Evolutionary conservation across 495 filamentous ascomycete genomes (phyloP).

Genomic region (Tuber umbilicatum): DNA sequence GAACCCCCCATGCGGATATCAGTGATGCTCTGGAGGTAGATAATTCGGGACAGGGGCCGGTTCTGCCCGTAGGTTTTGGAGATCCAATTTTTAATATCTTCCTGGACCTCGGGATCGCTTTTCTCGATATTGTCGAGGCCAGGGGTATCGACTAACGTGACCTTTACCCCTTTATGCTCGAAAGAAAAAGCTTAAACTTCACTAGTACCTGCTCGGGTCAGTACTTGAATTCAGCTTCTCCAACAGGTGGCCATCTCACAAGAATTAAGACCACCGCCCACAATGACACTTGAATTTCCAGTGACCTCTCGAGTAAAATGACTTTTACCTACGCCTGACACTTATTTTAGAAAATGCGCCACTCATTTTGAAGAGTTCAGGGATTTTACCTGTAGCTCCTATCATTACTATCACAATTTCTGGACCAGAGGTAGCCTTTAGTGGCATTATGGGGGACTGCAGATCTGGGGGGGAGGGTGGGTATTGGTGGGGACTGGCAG

Average conservation of each 20-base stretch:
- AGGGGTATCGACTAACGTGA: conserved; percentile 49
- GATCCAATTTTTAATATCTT: conserved; percentile 42
- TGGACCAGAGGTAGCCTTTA: too few species aligned
- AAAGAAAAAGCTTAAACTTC: conserved; percentile 16
- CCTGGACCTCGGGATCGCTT: conserved; percentile 45
- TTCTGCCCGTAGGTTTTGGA: conserved; percentile 32
- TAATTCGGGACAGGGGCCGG: conserved; percentile 41
- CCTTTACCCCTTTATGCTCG: conserved; percentile 17
- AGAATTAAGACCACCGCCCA: conserved; percentile 29
- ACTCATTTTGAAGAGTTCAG: too few species aligned
- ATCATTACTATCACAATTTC: conserved; percentile 43
- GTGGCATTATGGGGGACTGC: too few species aligned
- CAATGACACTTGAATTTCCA: conserved; percentile 14
- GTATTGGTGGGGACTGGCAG: too few species aligned
- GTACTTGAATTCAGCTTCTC: neutral
- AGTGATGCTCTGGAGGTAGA: conserved; percentile 49
- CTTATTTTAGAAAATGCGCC: too few species aligned
- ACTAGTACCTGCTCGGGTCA: conserved; percentile 20
- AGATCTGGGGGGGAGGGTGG: too few species aligned
- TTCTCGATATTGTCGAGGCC: too few species aligned
- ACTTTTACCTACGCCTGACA: too few species aligned
- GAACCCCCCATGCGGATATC: conserved; percentile 45
- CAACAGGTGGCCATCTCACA: conserved; percentile 16
- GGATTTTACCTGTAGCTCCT: conserved; percentile 40
- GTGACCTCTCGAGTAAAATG: conserved; percentile 42